Percentiles rank a stretch among this genome's conserved stretches.
Evolutionary conservation across 257 asterid species (phyloP).

Genomic region (Apocynum venetum): DNA sequence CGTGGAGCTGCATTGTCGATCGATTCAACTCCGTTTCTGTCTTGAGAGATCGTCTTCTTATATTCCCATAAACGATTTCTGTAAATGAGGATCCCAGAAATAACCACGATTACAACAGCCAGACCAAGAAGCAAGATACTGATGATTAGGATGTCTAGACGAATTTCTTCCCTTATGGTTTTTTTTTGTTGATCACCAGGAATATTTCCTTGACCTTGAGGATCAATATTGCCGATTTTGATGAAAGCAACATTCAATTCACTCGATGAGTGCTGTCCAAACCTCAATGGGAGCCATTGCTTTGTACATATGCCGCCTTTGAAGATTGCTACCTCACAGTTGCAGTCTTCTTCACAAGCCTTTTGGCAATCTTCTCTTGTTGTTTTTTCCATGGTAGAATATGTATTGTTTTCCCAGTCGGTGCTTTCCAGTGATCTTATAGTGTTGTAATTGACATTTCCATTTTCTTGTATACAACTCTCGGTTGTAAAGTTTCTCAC

Average conservation of each 20-base stretch:
- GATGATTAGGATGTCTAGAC: conserved; percentile 19
- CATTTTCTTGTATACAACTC: conserved; percentile 23
- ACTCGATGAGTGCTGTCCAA: conserved; percentile 24
- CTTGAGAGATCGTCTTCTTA: conserved; percentile 9
- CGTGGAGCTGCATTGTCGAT: conserved; percentile 28
- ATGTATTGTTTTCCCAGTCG: conserved; percentile 31
- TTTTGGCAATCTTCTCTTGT: conserved; percentile 28
- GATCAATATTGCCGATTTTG: conserved; percentile 13
- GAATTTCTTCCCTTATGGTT: conserved; percentile 8
- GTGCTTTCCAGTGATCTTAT: conserved; percentile 18
- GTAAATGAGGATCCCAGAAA: conserved; percentile 20
- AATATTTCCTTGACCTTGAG: too few species aligned
- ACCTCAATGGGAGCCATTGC: conserved; percentile 49
- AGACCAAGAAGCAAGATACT: conserved; percentile 20
- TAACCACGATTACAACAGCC: conserved; percentile 22
- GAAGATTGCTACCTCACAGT: conserved; percentile 44
- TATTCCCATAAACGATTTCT: conserved; percentile 11
- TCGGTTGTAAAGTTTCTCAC: conserved; percentile 12
- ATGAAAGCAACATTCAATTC: conserved; percentile 28
- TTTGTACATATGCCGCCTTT: conserved; percentile 24
- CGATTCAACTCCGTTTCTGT: conserved; percentile 7
- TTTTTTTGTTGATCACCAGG: not conserved
- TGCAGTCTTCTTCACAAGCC: conserved; percentile 48
- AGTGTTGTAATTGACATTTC: not conserved
- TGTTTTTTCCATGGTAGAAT: not conserved